Evolutionary conservation across 2,329 filamentous ascomycete genomes (phyloP).

Genomic region (Microsporum audouinii): DNA sequence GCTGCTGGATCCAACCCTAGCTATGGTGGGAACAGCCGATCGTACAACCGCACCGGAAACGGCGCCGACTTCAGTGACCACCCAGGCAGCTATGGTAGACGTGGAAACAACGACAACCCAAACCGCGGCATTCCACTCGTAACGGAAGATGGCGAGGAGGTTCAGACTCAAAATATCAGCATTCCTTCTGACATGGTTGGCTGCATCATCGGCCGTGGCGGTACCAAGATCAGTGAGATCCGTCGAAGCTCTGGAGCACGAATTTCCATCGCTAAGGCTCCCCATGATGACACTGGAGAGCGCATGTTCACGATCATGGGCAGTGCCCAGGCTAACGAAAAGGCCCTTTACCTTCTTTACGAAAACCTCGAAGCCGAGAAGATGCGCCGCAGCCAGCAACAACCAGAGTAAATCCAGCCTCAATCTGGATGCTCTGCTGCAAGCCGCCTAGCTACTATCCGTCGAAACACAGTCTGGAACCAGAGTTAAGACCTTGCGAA

Average conservation of each 20-base stretch:
- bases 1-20: conserved; percentile 35
- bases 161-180: conserved; percentile 98
- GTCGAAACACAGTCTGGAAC: background rate
- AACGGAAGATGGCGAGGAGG: conserved; percentile 92
- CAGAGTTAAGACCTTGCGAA: background rate
- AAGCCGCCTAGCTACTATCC: background rate
- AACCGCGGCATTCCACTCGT: conserved; percentile 74
- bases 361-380: conserved; percentile 99
- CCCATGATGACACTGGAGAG: conserved; percentile 94
- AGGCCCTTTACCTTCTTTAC: conserved; percentile 88
- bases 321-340: conserved; percentile 85
- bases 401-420: conserved; percentile 40
- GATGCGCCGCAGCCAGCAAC: conserved; percentile 83
- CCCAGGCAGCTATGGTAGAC: conserved; percentile 58
- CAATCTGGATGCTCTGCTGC: background rate
- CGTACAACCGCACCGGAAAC: conserved; percentile 88
- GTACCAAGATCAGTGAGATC: conserved; percentile 97
- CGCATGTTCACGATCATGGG: conserved; percentile 99
- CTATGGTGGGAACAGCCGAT: conserved; percentile 48
- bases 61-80: conserved; percentile 94
- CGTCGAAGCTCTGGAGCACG: conserved; percentile 90
- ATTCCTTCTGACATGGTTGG: conserved; percentile 99
- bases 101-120: conserved; percentile 71
- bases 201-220: conserved; percentile 92
- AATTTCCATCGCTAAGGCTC: conserved; percentile 94